phyloP scores from a whole-genome alignment of 2,329 filamentous ascomycete species.

The Xylaria sp. region DNA sequence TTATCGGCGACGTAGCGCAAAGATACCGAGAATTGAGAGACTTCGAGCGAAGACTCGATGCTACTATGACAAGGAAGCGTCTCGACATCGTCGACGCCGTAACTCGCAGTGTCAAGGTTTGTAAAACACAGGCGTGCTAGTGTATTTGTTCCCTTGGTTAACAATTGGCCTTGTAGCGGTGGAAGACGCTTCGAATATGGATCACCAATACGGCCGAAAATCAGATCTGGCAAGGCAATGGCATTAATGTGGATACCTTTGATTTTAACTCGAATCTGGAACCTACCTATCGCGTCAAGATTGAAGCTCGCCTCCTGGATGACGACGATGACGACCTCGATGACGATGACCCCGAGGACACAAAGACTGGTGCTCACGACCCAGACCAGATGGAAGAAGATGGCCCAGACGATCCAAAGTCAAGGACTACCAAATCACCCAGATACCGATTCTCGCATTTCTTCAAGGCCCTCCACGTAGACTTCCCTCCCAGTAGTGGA shows the following conservation, averaged over 20 bases:
- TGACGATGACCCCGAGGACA: constrained; percentile 60
- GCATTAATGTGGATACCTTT: constrained; percentile 76
- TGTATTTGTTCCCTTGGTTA: constrained; percentile 29
- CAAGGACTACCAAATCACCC: constrained; percentile 54
- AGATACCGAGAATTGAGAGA: constrained; percentile 87
- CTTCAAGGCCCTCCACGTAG: constrained; percentile 81
- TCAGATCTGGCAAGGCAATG: constrained; percentile 87
- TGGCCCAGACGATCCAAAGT: constrained; percentile 45
- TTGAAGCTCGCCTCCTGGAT: constrained; percentile 86
- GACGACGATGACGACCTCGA: constrained; percentile 64
- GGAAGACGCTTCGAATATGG: constrained; percentile 90
- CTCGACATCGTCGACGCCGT: constrained; percentile 88
- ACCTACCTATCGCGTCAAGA: constrained; percentile 88
- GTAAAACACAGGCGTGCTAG: constrained; percentile 28
- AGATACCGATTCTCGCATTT: constrained; percentile 77
- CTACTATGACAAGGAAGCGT: constrained; percentile 92
- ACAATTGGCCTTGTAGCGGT: constrained; percentile 61
- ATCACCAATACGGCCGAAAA: constrained; percentile 94
- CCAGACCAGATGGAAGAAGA: constrained; percentile 71
- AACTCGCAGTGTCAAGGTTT: constrained; percentile 76
- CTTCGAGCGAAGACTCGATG: constrained; percentile 87
- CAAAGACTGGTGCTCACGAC: constrained; percentile 59
- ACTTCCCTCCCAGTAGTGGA: constrained; percentile 73
- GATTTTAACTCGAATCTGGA: constrained; percentile 82
- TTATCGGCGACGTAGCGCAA: constrained; percentile 82